Evolutionary conservation across 208 protist species (phyloP), one percentile per base, ranked within the genome.

Genomic region (Wallacemonas sp.): DNA sequence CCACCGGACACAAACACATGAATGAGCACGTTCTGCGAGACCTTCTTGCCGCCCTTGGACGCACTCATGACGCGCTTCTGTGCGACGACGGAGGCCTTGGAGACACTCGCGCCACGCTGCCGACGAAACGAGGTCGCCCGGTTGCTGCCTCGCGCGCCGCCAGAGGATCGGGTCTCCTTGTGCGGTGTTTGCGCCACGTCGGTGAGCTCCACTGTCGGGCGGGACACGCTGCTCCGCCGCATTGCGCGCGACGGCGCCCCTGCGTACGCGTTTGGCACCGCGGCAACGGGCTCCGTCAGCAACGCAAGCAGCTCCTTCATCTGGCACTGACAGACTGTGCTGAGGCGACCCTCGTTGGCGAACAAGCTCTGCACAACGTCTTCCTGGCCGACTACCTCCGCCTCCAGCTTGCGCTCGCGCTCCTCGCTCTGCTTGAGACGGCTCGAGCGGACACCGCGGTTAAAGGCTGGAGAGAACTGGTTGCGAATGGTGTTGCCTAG

Each of bases 401-500:
- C 62, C 26, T 79, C 72, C 13, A 66, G 52, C 48, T 78, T 71
- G 0, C 29, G 33, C 46, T 77, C 68, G 29, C 83, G 78, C 30
- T 91, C 82, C 73, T 77, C 68, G 33, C 83, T 77, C 27, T 91
- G 79, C 73, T 82, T 89, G 17, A 69, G 63, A 24, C 87, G 83
- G 30, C 71, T 76, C 22, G 53, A 41, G 24, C 75, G 79, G 6
- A 81, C 71, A 27, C 76, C 77, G 21, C 79, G 85, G 44, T 91
- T 78, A 54, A 83, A 94, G 2, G 81, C 83, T 0, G 90, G 90
- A n/a, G 90, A 93, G 65, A 95, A 93, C 73, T 93, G 87, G 63
- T 93, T 91, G 54, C 85, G 82, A 27, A 93, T 88, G 5, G 71
- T 73, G 78, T 95, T 95, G 26, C 73, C 67, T 19, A 68, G 29